Conservation (phyloP, 2,329 filamentous ascomycete genomes). For the Botrytis porri region DNA sequence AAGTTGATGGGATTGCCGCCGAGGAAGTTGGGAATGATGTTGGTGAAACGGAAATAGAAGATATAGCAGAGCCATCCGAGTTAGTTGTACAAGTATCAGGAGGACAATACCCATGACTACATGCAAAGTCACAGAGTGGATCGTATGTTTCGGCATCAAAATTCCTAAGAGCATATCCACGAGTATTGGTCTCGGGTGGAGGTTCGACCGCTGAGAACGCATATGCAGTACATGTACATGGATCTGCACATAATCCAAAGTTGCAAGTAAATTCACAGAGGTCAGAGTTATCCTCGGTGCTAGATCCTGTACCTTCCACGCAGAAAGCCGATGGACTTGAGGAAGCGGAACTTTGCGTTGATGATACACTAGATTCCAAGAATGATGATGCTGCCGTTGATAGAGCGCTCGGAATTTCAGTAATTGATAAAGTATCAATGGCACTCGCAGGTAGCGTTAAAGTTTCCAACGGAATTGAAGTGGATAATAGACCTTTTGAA, state of each 20-base stretch:
- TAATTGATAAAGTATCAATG: background rate
- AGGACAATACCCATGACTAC: background rate
- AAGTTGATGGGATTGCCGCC: background rate
- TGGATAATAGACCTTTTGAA: background rate
- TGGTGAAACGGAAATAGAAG: background rate
- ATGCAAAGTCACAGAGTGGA: constrained; percentile 5
- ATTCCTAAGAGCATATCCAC: background rate
- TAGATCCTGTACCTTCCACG: background rate
- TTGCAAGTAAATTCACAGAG: constrained; percentile 7
- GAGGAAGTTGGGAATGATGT: background rate
- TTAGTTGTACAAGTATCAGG: background rate
- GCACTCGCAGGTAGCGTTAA: background rate
- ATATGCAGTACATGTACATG: constrained; percentile 14
- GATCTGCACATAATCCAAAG: constrained; percentile 4
- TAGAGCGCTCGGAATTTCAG: background rate
- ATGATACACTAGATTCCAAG: background rate
- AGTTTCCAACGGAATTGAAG: background rate
- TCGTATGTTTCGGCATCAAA: background rate
- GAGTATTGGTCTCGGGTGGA: background rate
- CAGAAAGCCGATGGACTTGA: background rate
- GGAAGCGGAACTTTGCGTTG: background rate
- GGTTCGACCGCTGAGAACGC: background rate
- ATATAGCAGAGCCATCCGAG: background rate
- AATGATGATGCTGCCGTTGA: background rate
- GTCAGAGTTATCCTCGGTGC: background rate